A percentile compares a stretch with the other conserved stretches of the same genome.
Conservation (phyloP, 345 rosid species). For the Eucalyptus brandiana region DNA sequence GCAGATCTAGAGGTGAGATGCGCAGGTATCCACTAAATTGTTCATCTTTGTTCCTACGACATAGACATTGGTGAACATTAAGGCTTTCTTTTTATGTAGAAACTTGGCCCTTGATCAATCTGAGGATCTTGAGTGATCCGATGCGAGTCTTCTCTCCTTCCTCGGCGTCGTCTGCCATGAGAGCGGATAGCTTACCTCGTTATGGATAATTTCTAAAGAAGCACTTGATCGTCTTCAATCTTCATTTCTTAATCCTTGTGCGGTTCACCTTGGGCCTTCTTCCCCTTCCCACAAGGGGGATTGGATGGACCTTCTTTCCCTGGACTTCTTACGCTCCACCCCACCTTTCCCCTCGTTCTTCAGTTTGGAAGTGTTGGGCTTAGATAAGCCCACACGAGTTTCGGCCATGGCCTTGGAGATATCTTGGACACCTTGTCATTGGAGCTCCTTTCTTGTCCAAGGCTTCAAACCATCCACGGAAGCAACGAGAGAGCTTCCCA, state of each 20-base stretch:
- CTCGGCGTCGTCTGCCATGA: neutral
- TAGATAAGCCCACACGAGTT: neutral
- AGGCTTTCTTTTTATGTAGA: neutral
- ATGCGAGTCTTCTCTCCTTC: neutral
- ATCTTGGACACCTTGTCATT: neutral
- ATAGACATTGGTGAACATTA: neutral
- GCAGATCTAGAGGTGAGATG: neutral
- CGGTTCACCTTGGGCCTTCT: neutral
- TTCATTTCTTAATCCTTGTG: neutral
- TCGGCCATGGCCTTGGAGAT: neutral
- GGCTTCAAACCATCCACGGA: neutral
- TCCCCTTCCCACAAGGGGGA: neutral
- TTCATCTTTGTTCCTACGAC: neutral
- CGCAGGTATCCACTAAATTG: neutral
- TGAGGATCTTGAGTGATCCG: neutral
- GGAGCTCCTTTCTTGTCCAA: neutral
- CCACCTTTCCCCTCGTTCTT: neutral
- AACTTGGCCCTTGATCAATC: neutral
- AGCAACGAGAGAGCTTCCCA: neutral
- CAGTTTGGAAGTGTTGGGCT: neutral
- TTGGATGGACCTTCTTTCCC: neutral
- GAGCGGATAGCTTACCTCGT: neutral
- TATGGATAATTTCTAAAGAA: neutral
- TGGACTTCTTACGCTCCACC: too few species aligned
- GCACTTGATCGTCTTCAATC: neutral